Evolutionary conservation across 2,329 filamentous ascomycete genomes (phyloP).

Genomic region (Scedosporium boydii): DNA sequence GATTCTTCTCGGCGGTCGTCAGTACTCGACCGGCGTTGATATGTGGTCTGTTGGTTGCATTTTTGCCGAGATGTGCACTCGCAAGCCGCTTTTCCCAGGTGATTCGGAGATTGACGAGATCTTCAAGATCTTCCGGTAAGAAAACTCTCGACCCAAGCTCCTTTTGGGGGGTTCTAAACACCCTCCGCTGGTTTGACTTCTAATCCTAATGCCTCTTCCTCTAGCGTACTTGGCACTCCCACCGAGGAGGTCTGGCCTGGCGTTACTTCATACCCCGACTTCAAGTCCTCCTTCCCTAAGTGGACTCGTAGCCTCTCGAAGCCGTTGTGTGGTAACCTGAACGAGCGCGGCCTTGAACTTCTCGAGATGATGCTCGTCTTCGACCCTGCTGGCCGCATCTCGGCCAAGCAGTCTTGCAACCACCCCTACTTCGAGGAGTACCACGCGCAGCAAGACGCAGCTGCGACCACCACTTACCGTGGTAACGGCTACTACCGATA

Average conservation of each 20-base stretch:
- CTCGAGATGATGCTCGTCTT: constrained; percentile 68
- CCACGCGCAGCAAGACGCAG: constrained; percentile 17
- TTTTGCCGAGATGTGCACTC: constrained; percentile 93
- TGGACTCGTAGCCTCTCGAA: constrained; percentile 65
- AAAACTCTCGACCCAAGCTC: not conserved
- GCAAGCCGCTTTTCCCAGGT: constrained; percentile 84
- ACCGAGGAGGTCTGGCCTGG: constrained; percentile 78
- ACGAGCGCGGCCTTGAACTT: constrained; percentile 61
- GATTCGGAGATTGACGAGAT: constrained; percentile 57
- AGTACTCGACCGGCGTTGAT: constrained; percentile 89
- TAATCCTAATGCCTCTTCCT: not conserved
- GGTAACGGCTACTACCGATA: constrained; percentile 23
- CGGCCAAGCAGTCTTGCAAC: constrained; percentile 75
- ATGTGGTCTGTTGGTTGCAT: constrained; percentile 96
- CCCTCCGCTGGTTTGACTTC: not conserved
- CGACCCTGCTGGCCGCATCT: constrained; percentile 78
- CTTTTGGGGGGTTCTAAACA: not conserved
- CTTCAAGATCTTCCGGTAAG: constrained; percentile 60
- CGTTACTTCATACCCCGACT: constrained; percentile 90
- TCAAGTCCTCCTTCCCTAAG: constrained; percentile 86
- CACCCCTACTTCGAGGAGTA: constrained; percentile 68
- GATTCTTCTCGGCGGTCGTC: constrained; percentile 79
- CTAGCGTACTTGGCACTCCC: constrained; percentile 70
- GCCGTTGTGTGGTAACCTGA: constrained; percentile 61
- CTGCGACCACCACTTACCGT: constrained; percentile 14